phyloP scores from a whole-genome alignment of 148 eudicot species.

The Cornus controversa region DNA sequence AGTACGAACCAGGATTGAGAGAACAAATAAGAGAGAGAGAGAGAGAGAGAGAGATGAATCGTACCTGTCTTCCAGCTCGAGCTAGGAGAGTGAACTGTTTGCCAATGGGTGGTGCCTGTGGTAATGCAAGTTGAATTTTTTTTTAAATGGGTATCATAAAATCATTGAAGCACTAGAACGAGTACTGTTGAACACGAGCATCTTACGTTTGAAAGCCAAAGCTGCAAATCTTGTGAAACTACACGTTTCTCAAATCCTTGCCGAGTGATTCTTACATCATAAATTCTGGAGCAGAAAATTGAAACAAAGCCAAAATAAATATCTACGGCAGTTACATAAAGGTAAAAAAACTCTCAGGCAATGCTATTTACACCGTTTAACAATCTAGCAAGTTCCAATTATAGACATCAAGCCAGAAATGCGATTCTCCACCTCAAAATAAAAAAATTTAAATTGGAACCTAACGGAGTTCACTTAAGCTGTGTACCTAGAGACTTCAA shows the following conservation, averaged over 20 bases:
- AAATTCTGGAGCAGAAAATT: conserved; percentile 44
- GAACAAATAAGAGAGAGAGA: neutral
- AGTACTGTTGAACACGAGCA: neutral
- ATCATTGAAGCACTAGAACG: neutral
- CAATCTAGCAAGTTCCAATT: neutral
- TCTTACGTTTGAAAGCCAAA: conserved; percentile 96
- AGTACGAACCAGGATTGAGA: neutral
- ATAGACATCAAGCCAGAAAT: neutral
- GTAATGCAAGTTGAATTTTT: conserved; percentile 10
- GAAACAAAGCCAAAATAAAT: neutral
- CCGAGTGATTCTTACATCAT: conserved; percentile 63
- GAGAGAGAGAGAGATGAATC: neutral
- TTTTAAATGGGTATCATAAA: neutral
- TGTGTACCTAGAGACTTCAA: too few species aligned
- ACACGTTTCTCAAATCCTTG: conserved; percentile 99
- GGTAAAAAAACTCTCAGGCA: neutral
- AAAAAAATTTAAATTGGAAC: too few species aligned
- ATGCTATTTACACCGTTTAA: neutral
- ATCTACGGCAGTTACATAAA: neutral
- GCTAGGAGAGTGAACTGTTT: conserved; percentile 79
- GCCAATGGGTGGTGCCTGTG: conserved; percentile 72
- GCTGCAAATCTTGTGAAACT: conserved; percentile 93
- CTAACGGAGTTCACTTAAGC: too few species aligned
- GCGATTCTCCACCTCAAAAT: neutral
- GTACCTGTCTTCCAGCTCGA: conserved; percentile 95